Evolutionary conservation across 495 filamentous ascomycete species (phyloP), one percentile per base, ranked within the genome.

Genomic region (Corynascus novoguineensis): DNA sequence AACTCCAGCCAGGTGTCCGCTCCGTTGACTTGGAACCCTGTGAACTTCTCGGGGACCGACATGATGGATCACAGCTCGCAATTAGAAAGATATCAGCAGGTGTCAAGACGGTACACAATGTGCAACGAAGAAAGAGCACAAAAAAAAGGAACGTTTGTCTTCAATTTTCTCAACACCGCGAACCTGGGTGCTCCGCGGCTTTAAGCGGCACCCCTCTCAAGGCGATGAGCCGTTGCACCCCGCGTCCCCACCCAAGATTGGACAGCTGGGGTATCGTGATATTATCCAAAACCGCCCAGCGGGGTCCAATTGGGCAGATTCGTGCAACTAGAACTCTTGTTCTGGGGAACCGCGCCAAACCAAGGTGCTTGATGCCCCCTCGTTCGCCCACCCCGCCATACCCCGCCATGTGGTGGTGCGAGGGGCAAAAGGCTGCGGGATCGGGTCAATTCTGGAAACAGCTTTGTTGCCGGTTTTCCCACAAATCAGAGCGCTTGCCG

Each of bases 11-110:
- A 81, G 28, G 72, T 77, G 11, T 73, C 72, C 0, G 78, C 65
- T 9, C 75, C 74, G 34, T 79, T 66, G 68, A 80, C 75, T 65
- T 81, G 79, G 69, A 82, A 82, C 50, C 80, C 80, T 27, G 73
- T 76, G 63, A 74, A 72, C 44, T 67, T 60, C 22, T 74, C 71
- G 24, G 71, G 71, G 54, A 68, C 68, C 29, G 71, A 64, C 71
- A 73, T 73, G 24, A 40, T 64, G 55, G 21, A 7, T 38, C 21
- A n/a, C n/a, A 12, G 41, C 11, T 14, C 22, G 19, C 0, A 6
- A 15, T 11, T 22, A 21, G 19, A n/a, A 1, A 42, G 27, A 29
- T 45, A 27, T 27, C 19, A 25, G 22, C 41, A 11, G 19, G 11
- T 11, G 27, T 47, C 7, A 15, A 46, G 9, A 7, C 19, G 22